Percentiles rank a stretch among this genome's conserved stretches.
These are phyloP conservation scores for Salix caprea DNA, from an alignment of 345 rosid genomes.

Conservation along the genomic window DNA sequence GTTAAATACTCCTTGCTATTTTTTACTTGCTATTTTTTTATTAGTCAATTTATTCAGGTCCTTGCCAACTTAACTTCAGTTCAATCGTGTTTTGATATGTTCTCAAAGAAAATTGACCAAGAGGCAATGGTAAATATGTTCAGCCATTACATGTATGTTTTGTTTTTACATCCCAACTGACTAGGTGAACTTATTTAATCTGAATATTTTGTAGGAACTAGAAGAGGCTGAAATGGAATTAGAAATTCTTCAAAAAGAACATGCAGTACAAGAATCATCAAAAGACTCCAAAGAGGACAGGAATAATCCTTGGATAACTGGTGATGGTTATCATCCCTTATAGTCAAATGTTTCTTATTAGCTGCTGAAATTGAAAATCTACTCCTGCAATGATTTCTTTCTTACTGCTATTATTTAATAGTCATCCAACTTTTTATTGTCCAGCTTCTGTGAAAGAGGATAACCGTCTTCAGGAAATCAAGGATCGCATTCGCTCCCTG, in stretches of 20 bases:
- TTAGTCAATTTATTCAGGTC: constrained; percentile 40
- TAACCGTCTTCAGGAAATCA: constrained; percentile 63
- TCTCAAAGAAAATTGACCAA: constrained; percentile 43
- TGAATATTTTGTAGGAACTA: constrained; percentile 43
- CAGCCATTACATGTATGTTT: background rate
- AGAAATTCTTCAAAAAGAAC: constrained; percentile 49
- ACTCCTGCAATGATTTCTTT: background rate
- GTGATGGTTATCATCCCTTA: constrained; percentile 25
- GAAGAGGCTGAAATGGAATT: constrained; percentile 76
- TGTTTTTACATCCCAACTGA: constrained; percentile 6
- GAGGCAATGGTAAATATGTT: constrained; percentile 49
- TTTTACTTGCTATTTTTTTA: constrained; percentile 1
- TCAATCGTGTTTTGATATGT: constrained; percentile 57
- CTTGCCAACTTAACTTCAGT: constrained; percentile 63
- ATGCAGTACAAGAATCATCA: constrained; percentile 26
- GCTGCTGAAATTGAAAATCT: background rate
- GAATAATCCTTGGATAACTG: constrained; percentile 27
- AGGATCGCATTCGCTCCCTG: constrained; percentile 55
- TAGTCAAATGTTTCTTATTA: background rate
- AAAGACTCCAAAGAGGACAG: constrained; percentile 28
- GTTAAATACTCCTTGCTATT: background rate
- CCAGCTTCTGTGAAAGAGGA: constrained; percentile 45
- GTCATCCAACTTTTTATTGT: constrained; percentile 9
- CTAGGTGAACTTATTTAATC: constrained; percentile 6
- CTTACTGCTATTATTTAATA: background rate